Evolutionary conservation across 108 stramenopile species (phyloP).

Genomic region (Cyclotella cryptica): DNA sequence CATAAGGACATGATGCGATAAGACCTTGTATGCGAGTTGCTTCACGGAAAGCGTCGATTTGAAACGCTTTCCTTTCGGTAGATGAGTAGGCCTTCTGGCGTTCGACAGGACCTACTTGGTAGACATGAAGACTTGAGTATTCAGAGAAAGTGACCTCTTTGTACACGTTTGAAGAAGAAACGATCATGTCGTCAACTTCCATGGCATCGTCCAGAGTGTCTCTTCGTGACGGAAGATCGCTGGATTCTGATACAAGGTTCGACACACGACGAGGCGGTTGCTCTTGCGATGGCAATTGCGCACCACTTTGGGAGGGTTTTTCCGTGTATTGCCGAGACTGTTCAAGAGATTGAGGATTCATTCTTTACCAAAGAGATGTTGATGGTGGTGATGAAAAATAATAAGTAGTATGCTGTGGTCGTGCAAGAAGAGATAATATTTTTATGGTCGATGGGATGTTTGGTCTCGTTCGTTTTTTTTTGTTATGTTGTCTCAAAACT

Average conservation of each 20-base stretch:
- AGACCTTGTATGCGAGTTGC: not conserved
- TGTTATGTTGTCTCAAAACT: no score
- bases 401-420: no score
- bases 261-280: constrained; percentile 10
- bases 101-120: not conserved
- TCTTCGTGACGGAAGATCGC: no score
- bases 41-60: not conserved
- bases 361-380: no score
- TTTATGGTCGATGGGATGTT: no score
- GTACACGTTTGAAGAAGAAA: not conserved
- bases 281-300: no score
- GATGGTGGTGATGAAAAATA: no score
- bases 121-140: constrained; percentile 7
- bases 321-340: no score
- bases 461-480: no score
- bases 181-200: constrained; percentile 7
- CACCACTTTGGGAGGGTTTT: no score
- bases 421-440: no score
- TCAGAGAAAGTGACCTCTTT: constrained; percentile 10
- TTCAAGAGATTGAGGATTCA: no score
- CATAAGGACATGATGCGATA: not conserved
- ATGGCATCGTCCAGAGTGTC: not conserved
- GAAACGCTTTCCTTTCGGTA: constrained; percentile 7
- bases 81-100: not conserved
- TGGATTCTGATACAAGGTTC: not conserved